Percentiles rank a stretch among this genome's conserved stretches.
Evolutionary conservation across 768 basidiomycete genomes (phyloP).

Genomic region (Myochromella boudieri): DNA sequence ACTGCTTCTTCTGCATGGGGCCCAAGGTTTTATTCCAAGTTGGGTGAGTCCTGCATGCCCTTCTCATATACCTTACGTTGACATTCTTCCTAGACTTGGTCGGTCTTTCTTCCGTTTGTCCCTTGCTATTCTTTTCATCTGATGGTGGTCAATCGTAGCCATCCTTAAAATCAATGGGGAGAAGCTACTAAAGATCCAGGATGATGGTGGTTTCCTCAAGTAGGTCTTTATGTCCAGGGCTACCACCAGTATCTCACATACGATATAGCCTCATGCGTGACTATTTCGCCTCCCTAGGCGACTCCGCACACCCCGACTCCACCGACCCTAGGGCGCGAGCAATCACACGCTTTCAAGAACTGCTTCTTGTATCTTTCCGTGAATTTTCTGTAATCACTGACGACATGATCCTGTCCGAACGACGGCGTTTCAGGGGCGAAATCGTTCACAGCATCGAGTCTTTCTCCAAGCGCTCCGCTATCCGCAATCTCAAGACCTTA

Average conservation of each 20-base stretch:
- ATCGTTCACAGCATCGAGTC: conserved; percentile 91
- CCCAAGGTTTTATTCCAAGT: conserved; percentile 99
- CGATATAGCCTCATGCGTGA: conserved; percentile 76
- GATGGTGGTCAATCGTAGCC: too few relatives aligned
- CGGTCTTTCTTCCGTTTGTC: conserved; percentile 24
- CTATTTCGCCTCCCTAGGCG: conserved; percentile 91
- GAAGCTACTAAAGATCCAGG: conserved; percentile 86
- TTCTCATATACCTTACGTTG: conserved; percentile 5
- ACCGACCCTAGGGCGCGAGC: conserved; percentile 86
- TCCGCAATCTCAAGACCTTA: conserved; percentile 81
- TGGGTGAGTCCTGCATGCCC: conserved; percentile 56
- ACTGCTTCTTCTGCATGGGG: conserved; percentile 99
- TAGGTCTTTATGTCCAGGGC: conserved; percentile 31
- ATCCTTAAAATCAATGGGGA: conserved; percentile 98
- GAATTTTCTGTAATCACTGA: conserved; percentile 97
- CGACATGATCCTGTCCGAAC: conserved; percentile 86
- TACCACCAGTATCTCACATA: not conserved
- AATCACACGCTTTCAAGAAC: conserved; percentile 96
- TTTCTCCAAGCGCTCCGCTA: conserved; percentile 88
- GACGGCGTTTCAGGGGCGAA: conserved; percentile 82
- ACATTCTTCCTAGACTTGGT: conserved; percentile 47
- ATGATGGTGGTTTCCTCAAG: conserved; percentile 97
- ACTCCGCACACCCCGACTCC: conserved; percentile 91
- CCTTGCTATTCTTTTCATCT: too few relatives aligned
- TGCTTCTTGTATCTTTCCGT: conserved; percentile 94